Percentiles rank a stretch among this genome's conserved stretches.
These are phyloP conservation scores for Eutrema yunnanense DNA, from an alignment of 345 rosid species.

Conservation along the genomic window DNA sequence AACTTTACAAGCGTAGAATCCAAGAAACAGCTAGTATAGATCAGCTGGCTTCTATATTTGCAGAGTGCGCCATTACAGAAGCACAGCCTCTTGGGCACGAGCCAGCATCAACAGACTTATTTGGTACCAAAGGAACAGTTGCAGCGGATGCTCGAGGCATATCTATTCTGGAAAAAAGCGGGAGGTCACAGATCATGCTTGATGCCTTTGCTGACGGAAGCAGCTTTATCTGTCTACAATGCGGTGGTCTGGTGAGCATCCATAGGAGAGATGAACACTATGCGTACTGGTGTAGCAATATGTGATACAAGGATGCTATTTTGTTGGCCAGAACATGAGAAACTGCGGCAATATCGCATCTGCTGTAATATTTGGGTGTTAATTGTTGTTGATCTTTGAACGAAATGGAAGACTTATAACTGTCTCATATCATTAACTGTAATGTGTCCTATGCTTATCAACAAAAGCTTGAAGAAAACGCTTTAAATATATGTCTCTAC, in stretches of 20 bases:
- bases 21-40: conserved; percentile 56
- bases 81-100: conserved; percentile 49
- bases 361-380: background rate
- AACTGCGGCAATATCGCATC: background rate
- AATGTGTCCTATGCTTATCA: background rate
- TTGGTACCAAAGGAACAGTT: conserved; percentile 16
- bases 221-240: conserved; percentile 84
- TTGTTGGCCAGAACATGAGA: background rate
- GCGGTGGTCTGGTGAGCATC: conserved; percentile 90
- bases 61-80: conserved; percentile 87
- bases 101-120: conserved; percentile 12
- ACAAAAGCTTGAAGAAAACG: background rate
- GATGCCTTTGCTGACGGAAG: conserved; percentile 94
- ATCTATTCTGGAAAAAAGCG: conserved; percentile 78
- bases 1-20: conserved; percentile 48
- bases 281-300: conserved; percentile 73
- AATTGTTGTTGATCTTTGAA: background rate
- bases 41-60: conserved; percentile 82
- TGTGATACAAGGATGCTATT: conserved; percentile 19
- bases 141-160: conserved; percentile 38
- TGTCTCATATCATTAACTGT: background rate
- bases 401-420: background rate
- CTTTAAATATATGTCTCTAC: background rate
- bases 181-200: conserved; percentile 70
- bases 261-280: conserved; percentile 86